Evolutionary conservation across 192 early-diverging fungal genomes (phyloP), one percentile per base, ranked within the genome.

Genomic region (Mortierella hygrophila): DNA sequence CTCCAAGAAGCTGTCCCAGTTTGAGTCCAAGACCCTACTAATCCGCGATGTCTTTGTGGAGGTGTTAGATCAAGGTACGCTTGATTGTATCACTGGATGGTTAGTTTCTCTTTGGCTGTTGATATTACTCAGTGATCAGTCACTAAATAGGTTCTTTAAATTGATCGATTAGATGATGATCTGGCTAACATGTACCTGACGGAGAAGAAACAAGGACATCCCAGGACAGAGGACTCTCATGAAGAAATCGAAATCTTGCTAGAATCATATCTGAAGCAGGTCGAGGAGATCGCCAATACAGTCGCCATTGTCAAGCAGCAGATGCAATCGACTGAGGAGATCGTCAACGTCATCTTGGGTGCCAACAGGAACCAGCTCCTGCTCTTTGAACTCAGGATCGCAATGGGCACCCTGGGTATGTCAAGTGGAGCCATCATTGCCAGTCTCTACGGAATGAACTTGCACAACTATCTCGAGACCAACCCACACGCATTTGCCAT

Each of bases 191-290:
- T 98, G 96, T 98, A 96, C 79, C 86, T 98, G 76, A 95, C 96
- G 5, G 95, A 93, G 52, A 98, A 98, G 88, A 92, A 93, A 52
- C 68, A 80, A 8, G 93, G 93, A 42, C 68, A 63, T 9, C 83
- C 91, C 9, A 92, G 94, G 49, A 88, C 85, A 9, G 82, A 88
- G 16, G 81, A 92, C 32, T 95, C 97, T 72, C 96, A 98, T 75
- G 94, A 96, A 55, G 97, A 98, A 72, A 94, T 96, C 38, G 97
- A 98, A 84, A 91, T 98, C 63, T 88, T 98, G 85, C 88, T 98
- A 69, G 97, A 98, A 84, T 94, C 97, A 26, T 98, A 98, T 75
- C 78, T 96, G 55, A 97, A 95, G 82, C 92, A 97, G 74, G 92
- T 95, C 3, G 97, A 97, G 80, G 97, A 97, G 82, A 93, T 96